These are phyloP conservation scores for Melianthus villosus DNA, from an alignment of 441 rosid genomes.

Conservation along the genomic window DNA sequence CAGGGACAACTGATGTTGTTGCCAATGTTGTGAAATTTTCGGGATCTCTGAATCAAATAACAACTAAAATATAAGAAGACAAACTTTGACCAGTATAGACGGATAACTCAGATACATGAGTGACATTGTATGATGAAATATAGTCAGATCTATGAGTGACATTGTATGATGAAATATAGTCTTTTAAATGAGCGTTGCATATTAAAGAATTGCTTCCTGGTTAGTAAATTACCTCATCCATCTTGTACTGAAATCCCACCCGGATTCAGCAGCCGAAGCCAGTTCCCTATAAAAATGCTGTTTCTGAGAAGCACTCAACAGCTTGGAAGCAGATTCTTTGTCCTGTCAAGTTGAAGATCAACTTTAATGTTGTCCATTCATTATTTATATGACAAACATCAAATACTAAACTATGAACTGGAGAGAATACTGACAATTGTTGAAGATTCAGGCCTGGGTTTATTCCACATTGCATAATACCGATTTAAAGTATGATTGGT, in stretches of 20 bases:
- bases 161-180: too few relatives aligned
- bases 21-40: slow-evolving; percentile 37
- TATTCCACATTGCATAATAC: slow-evolving; percentile 84
- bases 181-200: too few relatives aligned
- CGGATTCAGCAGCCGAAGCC: slow-evolving; percentile 78
- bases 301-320: slow-evolving; percentile 26
- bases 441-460: slow-evolving; percentile 71
- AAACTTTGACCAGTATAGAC: too few relatives aligned
- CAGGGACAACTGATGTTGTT: slow-evolving; percentile 60
- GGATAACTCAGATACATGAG: too few relatives aligned
- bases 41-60: slow-evolving; percentile 34
- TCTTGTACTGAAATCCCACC: slow-evolving; percentile 76
- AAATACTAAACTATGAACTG: not conserved
- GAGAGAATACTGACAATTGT: slow-evolving; percentile 27
- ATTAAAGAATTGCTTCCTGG: too few relatives aligned
- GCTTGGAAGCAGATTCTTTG: slow-evolving; percentile 38
- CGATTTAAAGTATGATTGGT: slow-evolving; percentile 38
- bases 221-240: slow-evolving; percentile 60
- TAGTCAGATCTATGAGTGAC: too few relatives aligned
- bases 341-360: slow-evolving; percentile 24
- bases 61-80: too few relatives aligned
- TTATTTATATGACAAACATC: not conserved
- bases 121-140: too few relatives aligned
- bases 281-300: slow-evolving; percentile 39
- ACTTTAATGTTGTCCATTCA: not conserved